Conservation (phyloP, 2,329 filamentous ascomycete genomes). For the Aspergillus sp. region DNA sequence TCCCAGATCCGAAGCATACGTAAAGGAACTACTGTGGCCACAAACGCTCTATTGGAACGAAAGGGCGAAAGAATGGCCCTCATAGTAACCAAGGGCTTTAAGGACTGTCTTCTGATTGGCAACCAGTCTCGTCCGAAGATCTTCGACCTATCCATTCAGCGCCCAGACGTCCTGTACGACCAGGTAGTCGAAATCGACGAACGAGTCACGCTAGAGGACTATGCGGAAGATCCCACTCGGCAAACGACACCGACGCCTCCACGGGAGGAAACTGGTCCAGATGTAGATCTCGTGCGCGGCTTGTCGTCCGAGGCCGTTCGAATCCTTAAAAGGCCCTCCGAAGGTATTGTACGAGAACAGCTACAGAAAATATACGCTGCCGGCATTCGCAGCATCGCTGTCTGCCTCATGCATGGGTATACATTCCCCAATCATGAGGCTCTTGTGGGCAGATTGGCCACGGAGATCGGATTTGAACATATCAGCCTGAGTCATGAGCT, state of each 20-base stretch:
- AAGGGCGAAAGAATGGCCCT: constrained; percentile 88
- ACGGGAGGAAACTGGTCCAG: constrained; percentile 51
- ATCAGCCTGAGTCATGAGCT: constrained; percentile 64
- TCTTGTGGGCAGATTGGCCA: constrained; percentile 70
- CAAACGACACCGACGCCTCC: constrained; percentile 20
- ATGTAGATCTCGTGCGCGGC: background rate
- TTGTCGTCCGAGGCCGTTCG: constrained; percentile 65
- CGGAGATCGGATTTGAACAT: constrained; percentile 77
- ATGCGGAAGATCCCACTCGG: constrained; percentile 69
- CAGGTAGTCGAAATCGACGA: constrained; percentile 86
- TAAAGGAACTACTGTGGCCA: constrained; percentile 89
- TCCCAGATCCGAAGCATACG: constrained; percentile 60
- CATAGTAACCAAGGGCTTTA: constrained; percentile 83
- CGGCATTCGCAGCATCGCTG: constrained; percentile 77
- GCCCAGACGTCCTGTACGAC: constrained; percentile 84
- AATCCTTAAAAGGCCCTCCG: constrained; percentile 60
- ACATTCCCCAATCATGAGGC: constrained; percentile 86
- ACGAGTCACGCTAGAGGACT: constrained; percentile 66
- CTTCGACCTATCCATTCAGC: constrained; percentile 83
- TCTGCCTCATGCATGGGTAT: constrained; percentile 90
- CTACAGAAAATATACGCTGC: constrained; percentile 65
- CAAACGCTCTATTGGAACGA: constrained; percentile 83
- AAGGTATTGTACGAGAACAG: constrained; percentile 55
- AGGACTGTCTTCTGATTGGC: constrained; percentile 82
- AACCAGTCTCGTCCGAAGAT: constrained; percentile 88